Evolutionary conservation across 345 rosid species (phyloP), one percentile per base, ranked within the genome.

Genomic region (Brassica carinata): DNA sequence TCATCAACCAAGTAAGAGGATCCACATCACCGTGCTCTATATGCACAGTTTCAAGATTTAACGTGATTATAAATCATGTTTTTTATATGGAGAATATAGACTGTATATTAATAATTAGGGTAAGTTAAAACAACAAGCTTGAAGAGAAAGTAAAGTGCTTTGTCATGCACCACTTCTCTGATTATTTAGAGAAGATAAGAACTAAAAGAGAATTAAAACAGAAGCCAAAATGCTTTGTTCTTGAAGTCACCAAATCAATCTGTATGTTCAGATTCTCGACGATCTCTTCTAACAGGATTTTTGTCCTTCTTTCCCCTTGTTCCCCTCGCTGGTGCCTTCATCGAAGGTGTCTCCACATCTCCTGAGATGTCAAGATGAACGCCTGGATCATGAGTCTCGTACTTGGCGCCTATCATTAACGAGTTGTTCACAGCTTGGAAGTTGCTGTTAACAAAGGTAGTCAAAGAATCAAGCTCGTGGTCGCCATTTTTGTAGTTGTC

Each of bases 371-470:
- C 96, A 83, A 93, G 61, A 65, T 93, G 98, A 77, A 95, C 96
- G 0, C 98, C 98, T 0, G 99, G 99, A 73, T 93, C 97, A 68
- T 93, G 87, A 59, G 96, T 85, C 77, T 19, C 87, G 85, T 91
- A 86, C 30, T 58, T 69, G 76, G 93, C 89, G 0, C 85, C 84
- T 34, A 96, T 72, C 99, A 96, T 90, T 64, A 96, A 85, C 2
- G 99, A 96, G 78, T 96, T 96, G 84, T 93, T 96, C 34, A 96
- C 88, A 0, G 99, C 90, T 69, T 93, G 99, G 77, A 90, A 93
- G 69, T 93, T 96, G 83, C 97, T 96, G 82, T 96, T 96, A 30
- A 93, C 94, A 17, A 71, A 91, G 0, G 97, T 89, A 13, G 72
- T 86, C 76, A 86, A 1, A 15, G 79, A 77, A 7, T 91, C 94